phyloP scores from a whole-genome alignment of 768 basidiomycete species.

The Suillus fuscotomentosus region DNA sequence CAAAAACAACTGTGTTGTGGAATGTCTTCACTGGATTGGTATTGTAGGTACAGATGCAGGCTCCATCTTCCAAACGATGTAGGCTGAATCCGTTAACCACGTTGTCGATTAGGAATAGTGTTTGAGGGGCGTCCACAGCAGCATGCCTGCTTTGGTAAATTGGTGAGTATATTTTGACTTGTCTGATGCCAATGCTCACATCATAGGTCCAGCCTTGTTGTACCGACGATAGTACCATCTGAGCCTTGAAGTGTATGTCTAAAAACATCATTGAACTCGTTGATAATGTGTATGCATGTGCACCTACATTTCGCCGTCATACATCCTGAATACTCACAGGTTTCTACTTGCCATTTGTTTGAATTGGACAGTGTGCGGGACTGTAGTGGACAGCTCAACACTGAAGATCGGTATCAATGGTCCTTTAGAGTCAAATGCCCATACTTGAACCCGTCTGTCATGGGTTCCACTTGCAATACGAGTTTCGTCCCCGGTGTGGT shows the following conservation, averaged over 20 bases:
- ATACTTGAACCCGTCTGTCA: neutral
- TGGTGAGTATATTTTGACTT: neutral
- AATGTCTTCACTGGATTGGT: neutral
- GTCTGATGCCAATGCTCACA: neutral
- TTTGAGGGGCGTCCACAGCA: neutral
- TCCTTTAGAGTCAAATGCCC: neutral
- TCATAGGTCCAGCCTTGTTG: neutral
- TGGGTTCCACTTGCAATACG: neutral
- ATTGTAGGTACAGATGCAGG: neutral
- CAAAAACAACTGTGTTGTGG: neutral
- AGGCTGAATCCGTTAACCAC: neutral
- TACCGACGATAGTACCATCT: neutral
- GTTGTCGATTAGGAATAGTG: neutral
- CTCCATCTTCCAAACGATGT: neutral
- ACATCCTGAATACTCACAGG: conserved; percentile 2
- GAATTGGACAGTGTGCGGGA: neutral
- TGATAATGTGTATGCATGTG: neutral
- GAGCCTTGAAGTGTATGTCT: neutral
- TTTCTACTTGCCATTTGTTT: neutral
- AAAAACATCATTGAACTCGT: neutral
- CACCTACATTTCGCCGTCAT: conserved; percentile 8
- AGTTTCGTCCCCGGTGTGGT: neutral
- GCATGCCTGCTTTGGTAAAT: neutral
- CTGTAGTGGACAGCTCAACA: neutral
- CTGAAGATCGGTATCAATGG: neutral